Evolutionary conservation across 352 stramenopile genomes (phyloP).

Genomic region (Aphanomyces astaci): DNA sequence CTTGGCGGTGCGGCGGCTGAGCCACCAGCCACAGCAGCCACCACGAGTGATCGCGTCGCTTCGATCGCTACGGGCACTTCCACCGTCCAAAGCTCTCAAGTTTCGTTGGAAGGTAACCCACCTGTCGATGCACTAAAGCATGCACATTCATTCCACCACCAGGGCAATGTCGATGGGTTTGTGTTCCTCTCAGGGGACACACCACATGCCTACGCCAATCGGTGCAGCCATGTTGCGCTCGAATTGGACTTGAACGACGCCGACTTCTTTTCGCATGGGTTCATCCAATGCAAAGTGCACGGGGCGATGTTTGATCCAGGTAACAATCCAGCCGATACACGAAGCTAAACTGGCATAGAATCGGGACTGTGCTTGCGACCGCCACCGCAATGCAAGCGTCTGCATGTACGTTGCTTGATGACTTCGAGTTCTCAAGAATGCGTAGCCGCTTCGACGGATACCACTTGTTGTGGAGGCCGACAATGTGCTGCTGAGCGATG

Average conservation of each 20-base stretch:
- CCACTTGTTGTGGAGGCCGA: constrained; percentile 35
- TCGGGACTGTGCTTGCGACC: constrained; percentile 7
- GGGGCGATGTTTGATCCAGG: constrained; percentile 70
- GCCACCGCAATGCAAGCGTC: constrained; percentile 25
- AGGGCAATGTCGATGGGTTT: constrained; percentile 17
- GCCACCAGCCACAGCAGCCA: too few relatives aligned
- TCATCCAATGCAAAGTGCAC: constrained; percentile 75
- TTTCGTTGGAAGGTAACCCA: constrained; percentile 22
- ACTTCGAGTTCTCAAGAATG: neutral
- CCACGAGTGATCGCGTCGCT: constrained; percentile 14
- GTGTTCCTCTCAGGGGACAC: neutral
- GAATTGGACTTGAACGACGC: constrained; percentile 73
- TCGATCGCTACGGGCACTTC: neutral
- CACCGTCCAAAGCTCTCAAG: constrained; percentile 10
- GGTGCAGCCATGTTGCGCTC: constrained; percentile 40
- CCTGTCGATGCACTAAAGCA: neutral
- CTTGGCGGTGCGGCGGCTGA: too few relatives aligned
- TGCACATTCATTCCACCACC: neutral
- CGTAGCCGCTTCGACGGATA: constrained; percentile 36
- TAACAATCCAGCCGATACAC: constrained; percentile 12
- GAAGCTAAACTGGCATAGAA: neutral
- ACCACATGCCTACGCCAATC: constrained; percentile 5
- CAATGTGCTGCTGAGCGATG: constrained; percentile 35
- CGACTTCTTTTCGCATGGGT: constrained; percentile 73
- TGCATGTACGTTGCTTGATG: constrained; percentile 31